These are phyloP conservation scores for Pestalotiopsis sp. DNA, from an alignment of 2,329 filamentous ascomycete genomes.

Conservation along the genomic window DNA sequence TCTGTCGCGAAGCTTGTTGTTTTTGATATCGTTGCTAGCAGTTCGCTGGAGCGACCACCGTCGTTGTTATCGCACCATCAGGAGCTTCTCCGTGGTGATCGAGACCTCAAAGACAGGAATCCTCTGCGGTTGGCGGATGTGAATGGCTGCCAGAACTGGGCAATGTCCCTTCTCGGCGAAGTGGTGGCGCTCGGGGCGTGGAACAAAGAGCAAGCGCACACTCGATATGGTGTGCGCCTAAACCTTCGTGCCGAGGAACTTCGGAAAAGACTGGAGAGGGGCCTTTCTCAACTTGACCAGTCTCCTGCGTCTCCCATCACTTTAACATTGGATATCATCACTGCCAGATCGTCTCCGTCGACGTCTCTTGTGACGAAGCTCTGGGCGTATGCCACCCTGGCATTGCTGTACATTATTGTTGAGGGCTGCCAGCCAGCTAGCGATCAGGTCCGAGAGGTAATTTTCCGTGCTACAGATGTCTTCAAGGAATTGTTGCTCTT, in stretches of 20 bases:
- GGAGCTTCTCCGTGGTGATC: constrained; percentile 33
- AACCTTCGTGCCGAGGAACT: constrained; percentile 21
- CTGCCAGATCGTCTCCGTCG: constrained; percentile 12
- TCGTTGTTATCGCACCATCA: constrained; percentile 44
- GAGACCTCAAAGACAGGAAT: constrained; percentile 29
- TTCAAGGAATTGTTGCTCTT: constrained; percentile 20
- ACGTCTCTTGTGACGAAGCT: constrained; percentile 23
- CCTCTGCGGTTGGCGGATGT: constrained; percentile 50
- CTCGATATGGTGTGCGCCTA: constrained; percentile 39
- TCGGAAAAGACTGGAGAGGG: constrained; percentile 16
- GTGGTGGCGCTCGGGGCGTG: constrained; percentile 55
- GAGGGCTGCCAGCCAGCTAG: constrained; percentile 23
- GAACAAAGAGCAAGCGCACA: constrained; percentile 52
- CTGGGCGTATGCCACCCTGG: constrained; percentile 28
- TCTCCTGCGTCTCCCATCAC: constrained; percentile 12
- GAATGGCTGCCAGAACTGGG: constrained; percentile 60
- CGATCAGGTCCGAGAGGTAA: constrained; percentile 18
- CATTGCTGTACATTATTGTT: constrained; percentile 24
- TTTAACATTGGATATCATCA: constrained; percentile 12
- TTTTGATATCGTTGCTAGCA: constrained; percentile 52
- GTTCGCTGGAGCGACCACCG: constrained; percentile 44
- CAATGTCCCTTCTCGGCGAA: constrained; percentile 54
- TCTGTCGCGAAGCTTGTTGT: constrained; percentile 50
- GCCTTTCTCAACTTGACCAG: constrained; percentile 16
- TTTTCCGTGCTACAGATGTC: constrained; percentile 19